Evolutionary conservation across 371 early-diverging fungal species (phyloP).

Genomic region (Mortierella sp.): DNA sequence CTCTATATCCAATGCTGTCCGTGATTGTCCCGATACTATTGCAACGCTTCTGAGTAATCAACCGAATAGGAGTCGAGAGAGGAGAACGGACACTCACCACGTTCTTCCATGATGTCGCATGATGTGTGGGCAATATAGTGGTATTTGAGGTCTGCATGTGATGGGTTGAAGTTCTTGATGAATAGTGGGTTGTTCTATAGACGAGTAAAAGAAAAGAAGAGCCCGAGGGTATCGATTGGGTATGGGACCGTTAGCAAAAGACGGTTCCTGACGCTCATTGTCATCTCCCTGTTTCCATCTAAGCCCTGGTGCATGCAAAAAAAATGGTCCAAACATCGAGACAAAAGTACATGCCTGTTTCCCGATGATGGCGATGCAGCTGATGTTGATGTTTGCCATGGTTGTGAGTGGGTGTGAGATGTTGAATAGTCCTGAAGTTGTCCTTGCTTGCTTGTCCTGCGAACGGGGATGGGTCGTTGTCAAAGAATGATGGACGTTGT

Average conservation of each 20-base stretch:
- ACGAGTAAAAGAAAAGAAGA: background rate
- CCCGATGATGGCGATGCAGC: conserved; percentile 83
- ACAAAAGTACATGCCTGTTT: conserved; percentile 60
- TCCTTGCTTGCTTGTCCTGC: background rate
- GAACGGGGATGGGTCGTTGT: background rate
- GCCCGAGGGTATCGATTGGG: background rate
- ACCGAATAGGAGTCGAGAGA: no score
- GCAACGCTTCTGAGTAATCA: background rate
- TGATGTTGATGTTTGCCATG: conserved; percentile 71
- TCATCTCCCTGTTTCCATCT: background rate
- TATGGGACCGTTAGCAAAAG: background rate
- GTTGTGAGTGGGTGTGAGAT: conserved; percentile 1
- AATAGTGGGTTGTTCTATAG: conserved; percentile 87
- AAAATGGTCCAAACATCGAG: background rate
- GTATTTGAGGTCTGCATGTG: conserved; percentile 87
- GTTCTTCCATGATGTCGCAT: conserved; percentile 90
- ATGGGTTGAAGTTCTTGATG: conserved; percentile 80
- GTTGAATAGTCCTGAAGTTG: background rate
- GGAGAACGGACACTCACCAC: conserved; percentile 62
- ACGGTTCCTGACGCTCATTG: background rate
- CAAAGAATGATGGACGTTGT: background rate
- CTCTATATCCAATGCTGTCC: background rate
- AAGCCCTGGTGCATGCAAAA: no score
- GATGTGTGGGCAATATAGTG: conserved; percentile 92
- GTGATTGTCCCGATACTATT: no score